A percentile compares a stretch with the other conserved stretches of the same genome.
Evolutionary conservation across 1,139 yeast species (phyloP).

Genomic region (Protomyces lactucae-debilis): DNA sequence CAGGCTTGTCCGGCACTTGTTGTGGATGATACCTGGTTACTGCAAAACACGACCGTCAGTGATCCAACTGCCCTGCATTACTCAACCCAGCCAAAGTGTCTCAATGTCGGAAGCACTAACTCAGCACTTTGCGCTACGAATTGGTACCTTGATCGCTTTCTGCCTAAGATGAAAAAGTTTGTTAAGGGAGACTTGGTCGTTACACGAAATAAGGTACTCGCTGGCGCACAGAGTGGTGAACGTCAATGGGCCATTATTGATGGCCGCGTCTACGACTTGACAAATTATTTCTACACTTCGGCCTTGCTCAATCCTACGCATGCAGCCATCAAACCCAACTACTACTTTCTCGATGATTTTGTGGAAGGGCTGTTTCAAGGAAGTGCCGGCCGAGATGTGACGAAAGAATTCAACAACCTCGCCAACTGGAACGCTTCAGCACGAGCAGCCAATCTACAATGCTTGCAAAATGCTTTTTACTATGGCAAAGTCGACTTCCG

Average conservation of each 20-base stretch:
- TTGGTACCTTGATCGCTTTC: conserved; percentile 41
- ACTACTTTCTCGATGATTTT: conserved; percentile 39
- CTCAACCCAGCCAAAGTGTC: conserved; percentile 37
- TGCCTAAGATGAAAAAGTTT: conserved; percentile 40
- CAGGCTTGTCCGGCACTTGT: conserved; percentile 43
- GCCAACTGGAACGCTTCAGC: conserved; percentile 36
- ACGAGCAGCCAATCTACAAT: conserved; percentile 37
- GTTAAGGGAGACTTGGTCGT: conserved; percentile 43
- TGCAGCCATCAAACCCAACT: conserved; percentile 25
- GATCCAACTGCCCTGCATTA: conserved; percentile 38
- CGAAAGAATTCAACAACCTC: conserved; percentile 35
- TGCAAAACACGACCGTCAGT: conserved; percentile 37
- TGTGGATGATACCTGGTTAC: conserved; percentile 36
- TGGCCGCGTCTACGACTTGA: conserved; percentile 41
- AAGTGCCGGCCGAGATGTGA: conserved; percentile 42
- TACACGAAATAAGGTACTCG: conserved; percentile 35
- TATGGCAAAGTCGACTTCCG: conserved; percentile 44
- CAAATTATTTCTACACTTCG: conserved; percentile 41
- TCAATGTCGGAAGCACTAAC: conserved; percentile 31
- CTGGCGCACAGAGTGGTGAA: conserved; percentile 35
- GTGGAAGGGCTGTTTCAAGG: conserved; percentile 39
- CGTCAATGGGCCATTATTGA: conserved; percentile 38
- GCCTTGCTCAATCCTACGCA: conserved; percentile 29
- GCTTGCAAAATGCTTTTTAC: conserved; percentile 42
- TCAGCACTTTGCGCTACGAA: conserved; percentile 40